phyloP scores from a whole-genome alignment of 768 basidiomycete genomes.

The Clathrus columnatus region DNA sequence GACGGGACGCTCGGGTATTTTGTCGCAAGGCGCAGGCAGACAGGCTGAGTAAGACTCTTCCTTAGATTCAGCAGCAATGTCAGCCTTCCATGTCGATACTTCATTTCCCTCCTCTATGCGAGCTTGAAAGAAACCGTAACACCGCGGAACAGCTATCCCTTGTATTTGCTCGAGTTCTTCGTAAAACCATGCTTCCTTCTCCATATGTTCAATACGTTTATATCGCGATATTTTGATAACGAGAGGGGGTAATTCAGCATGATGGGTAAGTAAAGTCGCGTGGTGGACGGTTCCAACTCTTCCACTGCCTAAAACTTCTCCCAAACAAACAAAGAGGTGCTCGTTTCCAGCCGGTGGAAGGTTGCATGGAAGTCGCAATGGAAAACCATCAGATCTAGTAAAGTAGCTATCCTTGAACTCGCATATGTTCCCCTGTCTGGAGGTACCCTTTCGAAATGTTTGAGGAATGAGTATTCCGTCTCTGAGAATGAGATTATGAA shows the following conservation, averaged over 20 bases:
- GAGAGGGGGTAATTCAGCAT: background rate
- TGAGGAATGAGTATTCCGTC: background rate
- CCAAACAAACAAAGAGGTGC: background rate
- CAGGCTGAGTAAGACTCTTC: too few species aligned
- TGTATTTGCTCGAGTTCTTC: conserved; percentile 9
- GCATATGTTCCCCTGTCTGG: background rate
- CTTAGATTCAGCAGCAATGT: too few species aligned
- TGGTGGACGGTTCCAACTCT: background rate
- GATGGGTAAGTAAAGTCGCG: background rate
- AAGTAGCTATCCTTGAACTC: background rate
- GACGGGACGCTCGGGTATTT: background rate
- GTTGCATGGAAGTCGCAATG: background rate
- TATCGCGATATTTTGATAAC: background rate
- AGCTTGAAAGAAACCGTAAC: conserved; percentile 3
- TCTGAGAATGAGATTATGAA: background rate
- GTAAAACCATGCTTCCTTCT: conserved; percentile 10
- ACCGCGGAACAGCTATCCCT: conserved; percentile 7
- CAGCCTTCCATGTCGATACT: background rate
- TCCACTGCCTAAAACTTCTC: background rate
- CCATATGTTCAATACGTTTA: background rate
- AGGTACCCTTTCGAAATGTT: background rate
- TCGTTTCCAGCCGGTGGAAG: background rate
- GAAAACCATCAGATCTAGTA: background rate
- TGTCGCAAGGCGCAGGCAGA: too few species aligned
- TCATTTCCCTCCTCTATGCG: background rate